Conservation (phyloP, 2,329 filamentous ascomycete genomes). For the Colletotrichum abscissum region DNA sequence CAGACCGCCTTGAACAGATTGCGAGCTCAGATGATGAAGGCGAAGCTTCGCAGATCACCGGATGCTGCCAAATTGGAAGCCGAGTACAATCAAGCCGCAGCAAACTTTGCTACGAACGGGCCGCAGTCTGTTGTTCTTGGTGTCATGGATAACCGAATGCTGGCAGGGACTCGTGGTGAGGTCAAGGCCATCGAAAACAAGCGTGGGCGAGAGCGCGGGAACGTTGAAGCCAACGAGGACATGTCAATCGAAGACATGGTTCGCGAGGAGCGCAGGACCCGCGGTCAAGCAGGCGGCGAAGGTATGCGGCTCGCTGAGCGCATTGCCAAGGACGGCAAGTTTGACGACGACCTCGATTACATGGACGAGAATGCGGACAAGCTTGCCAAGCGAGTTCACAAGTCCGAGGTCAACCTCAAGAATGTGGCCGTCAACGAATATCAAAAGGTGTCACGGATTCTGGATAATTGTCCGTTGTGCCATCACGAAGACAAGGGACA, state of each 20-base stretch:
- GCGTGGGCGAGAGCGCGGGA: slow-evolving; percentile 84
- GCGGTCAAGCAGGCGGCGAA: slow-evolving; percentile 81
- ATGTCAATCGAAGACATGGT: slow-evolving; percentile 99
- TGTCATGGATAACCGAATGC: slow-evolving; percentile 89
- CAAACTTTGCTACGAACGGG: slow-evolving; percentile 66
- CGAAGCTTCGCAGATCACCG: slow-evolving; percentile 83
- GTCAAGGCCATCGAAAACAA: slow-evolving; percentile 83
- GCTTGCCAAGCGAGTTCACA: slow-evolving; percentile 87
- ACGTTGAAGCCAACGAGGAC: slow-evolving; percentile 90
- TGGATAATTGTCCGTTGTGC: slow-evolving; percentile 91
- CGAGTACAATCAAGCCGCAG: slow-evolving; percentile 83
- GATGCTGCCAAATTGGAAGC: slow-evolving; percentile 82
- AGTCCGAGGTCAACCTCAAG: slow-evolving; percentile 87
- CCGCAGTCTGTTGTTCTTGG: slow-evolving; percentile 82
- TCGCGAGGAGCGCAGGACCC: slow-evolving; percentile 88
- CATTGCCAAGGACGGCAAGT: slow-evolving; percentile 93
- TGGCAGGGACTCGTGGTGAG: slow-evolving; percentile 79
- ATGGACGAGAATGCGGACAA: slow-evolving; percentile 96
- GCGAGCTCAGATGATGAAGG: slow-evolving; percentile 95
- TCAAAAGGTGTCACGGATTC: slow-evolving; percentile 86
- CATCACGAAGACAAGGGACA: slow-evolving; percentile 84
- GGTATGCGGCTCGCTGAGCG: slow-evolving; percentile 86
- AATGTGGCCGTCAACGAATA: slow-evolving; percentile 90
- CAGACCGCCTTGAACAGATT: slow-evolving; percentile 87
- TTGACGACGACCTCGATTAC: slow-evolving; percentile 93